These are phyloP conservation scores for Akanthomyces lecanii DNA, from an alignment of 2,329 filamentous ascomycete genomes.

Conservation along the genomic window DNA sequence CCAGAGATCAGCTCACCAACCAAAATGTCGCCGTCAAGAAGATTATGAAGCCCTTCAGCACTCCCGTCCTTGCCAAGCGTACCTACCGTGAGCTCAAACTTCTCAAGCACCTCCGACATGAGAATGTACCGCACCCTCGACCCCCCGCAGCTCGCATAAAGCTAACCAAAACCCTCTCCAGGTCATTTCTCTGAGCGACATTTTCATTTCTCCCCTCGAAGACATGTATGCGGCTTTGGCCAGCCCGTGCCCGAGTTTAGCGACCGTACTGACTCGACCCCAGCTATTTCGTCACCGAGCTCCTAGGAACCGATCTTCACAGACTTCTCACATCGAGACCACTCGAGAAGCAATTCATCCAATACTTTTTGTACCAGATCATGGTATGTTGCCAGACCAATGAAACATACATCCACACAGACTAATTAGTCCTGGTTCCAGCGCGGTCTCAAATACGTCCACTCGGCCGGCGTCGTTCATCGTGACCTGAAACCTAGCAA, in stretches of 20 bases:
- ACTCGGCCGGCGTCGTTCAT: constrained; percentile 96
- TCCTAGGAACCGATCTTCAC: constrained; percentile 94
- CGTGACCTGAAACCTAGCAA: constrained; percentile 98
- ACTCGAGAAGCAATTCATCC: constrained; percentile 98
- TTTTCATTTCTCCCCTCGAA: constrained; percentile 98
- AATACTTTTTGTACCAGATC: constrained; percentile 99
- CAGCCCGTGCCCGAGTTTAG: constrained; percentile 21
- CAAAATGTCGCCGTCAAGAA: constrained; percentile 99
- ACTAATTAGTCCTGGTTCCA: constrained; percentile 34
- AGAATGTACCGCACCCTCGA: constrained; percentile 64
- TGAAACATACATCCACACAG: neutral
- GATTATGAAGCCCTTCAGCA: constrained; percentile 99
- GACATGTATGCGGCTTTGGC: constrained; percentile 69
- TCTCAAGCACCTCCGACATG: constrained; percentile 91
- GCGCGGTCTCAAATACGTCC: constrained; percentile 98
- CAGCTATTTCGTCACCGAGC: constrained; percentile 97
- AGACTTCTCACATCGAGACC: constrained; percentile 90
- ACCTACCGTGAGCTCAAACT: constrained; percentile 98
- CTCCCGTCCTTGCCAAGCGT: constrained; percentile 94
- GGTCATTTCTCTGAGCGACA: constrained; percentile 98
- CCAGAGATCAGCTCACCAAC: constrained; percentile 93
- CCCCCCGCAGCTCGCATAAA: neutral
- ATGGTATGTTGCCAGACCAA: constrained; percentile 58
- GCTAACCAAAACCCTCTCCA: constrained; percentile 30
- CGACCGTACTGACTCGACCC: constrained; percentile 19